Base-by-base conservation (phyloP, 2,329 filamentous ascomycete species). In the Tolypocladium guangdongense region DNA sequence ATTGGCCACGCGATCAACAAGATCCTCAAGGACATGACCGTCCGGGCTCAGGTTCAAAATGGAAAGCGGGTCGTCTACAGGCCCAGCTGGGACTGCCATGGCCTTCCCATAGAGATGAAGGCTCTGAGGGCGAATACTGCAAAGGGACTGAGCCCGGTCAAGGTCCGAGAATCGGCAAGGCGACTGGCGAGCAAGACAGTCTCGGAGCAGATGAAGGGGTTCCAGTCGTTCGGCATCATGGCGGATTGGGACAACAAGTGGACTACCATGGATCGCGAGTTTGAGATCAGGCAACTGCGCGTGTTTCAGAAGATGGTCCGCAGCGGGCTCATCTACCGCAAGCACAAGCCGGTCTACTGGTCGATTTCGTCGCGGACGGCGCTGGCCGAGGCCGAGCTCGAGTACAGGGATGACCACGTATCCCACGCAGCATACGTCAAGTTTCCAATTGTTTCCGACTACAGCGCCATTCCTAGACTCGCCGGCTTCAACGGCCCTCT, bases 61-160 rank as follows among this genome's bases (percentile, higher is more conserved):
- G 93, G 78, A 61, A 62, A 61, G 63, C 78, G 82, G 57, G 84
- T 97, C 36, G 77, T 83, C 39, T 99, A 95, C 64, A 77, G 90
- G 18, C 93, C 93, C 2, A 92, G 93, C 47, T 99, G 93, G 93
- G 95, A 99, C 67, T 99, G 93, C 60, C 93, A 99, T 74, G 93
- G 93, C 0, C 78, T 99, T 49, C 93, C 93, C 1, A 99, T 99
- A 64, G 93, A 99, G 76, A 79, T 97, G 62, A 99, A 97, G 71
- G 93, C 91, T 27, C 78, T 99, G 18, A 87, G 87, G 62, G 70
- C 73, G 60, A 68, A 67, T 57, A 57, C 62, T 53, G 59, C 66
- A 62, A 75, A 73, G 56, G 64, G 62, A 49, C 74, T 77, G 64
- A 74, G 69, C 27, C 70, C 81, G 0, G 72, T 82, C 50, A 78